Evolutionary conservation across 352 stramenopile species (phyloP).

Genomic region (Phytophthora foliorum): DNA sequence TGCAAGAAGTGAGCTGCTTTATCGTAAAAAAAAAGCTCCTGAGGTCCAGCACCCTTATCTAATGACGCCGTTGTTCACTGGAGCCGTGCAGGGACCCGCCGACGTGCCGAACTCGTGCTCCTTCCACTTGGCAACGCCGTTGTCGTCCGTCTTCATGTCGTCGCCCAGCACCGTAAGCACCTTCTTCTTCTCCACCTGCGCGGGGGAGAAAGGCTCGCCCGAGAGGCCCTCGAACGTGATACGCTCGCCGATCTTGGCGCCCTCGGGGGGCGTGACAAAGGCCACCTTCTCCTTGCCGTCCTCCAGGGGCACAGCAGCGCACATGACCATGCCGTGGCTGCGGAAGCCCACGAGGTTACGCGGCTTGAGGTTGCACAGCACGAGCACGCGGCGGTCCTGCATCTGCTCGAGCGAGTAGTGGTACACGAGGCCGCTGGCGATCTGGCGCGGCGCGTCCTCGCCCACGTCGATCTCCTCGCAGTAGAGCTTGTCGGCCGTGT

Average conservation of each 20-base stretch:
- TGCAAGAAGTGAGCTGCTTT: conserved; percentile 7
- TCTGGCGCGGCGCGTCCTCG: conserved; percentile 86
- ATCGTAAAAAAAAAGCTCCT: neutral
- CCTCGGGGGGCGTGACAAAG: conserved; percentile 86
- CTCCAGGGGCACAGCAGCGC: conserved; percentile 70
- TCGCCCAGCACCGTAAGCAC: conserved; percentile 80
- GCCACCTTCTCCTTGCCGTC: conserved; percentile 85
- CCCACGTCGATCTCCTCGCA: conserved; percentile 94
- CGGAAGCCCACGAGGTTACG: conserved; percentile 92
- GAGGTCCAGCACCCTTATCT: conserved; percentile 49
- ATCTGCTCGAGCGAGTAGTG: conserved; percentile 92
- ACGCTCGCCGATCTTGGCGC: conserved; percentile 78
- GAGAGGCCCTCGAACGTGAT: conserved; percentile 74
- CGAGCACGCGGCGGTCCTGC: conserved; percentile 84
- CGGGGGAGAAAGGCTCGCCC: conserved; percentile 81
- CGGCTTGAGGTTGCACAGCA: conserved; percentile 94
- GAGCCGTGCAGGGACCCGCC: conserved; percentile 76
- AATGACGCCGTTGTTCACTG: conserved; percentile 80
- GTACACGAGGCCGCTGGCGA: conserved; percentile 88
- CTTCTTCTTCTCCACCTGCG: conserved; percentile 93
- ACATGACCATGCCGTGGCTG: conserved; percentile 94
- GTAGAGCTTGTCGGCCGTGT: conserved; percentile 93
- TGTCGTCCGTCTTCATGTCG: conserved; percentile 85
- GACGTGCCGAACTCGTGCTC: conserved; percentile 82
- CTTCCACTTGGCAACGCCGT: conserved; percentile 87